Conservation (phyloP, 805 yeast genomes). For the Wilhelminamyces savonicus region DNA sequence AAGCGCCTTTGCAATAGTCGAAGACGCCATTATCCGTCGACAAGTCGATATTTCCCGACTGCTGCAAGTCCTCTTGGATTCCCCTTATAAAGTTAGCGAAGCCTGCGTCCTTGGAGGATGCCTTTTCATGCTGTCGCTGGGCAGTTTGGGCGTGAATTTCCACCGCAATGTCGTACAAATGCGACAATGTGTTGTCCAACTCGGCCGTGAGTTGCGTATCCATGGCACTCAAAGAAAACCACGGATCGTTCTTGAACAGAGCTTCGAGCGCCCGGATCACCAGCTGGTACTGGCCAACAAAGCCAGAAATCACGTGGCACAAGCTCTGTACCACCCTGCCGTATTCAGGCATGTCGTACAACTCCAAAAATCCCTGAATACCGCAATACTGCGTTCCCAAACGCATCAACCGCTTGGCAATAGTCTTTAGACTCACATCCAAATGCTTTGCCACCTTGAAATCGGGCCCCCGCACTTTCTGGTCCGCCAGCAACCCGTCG, state of each 20-base stretch:
- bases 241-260: conserved; percentile 41
- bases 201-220: conserved; percentile 32
- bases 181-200: conserved; percentile 32
- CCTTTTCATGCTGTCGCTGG: conserved; percentile 18
- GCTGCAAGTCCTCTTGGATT: conserved; percentile 33
- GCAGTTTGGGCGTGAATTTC: conserved; percentile 45
- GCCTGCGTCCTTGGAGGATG: conserved; percentile 15
- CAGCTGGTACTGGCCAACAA: conserved; percentile 18
- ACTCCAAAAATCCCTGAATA: conserved; percentile 53
- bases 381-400: conserved; percentile 61
- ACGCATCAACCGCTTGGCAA: conserved; percentile 53
- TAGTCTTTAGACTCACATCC: conserved; percentile 67
- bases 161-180: conserved; percentile 52
- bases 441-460: conserved; percentile 65
- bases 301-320: conserved; percentile 47
- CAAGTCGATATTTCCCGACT: conserved; percentile 43
- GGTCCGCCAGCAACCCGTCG: conserved; percentile 36
- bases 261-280: conserved; percentile 43
- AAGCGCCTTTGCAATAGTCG: conserved; percentile 70
- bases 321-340: conserved; percentile 76
- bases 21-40: conserved; percentile 45
- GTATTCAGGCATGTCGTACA: conserved; percentile 45
- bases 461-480: conserved; percentile 63
- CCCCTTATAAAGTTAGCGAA: conserved; percentile 28
- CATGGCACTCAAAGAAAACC: conserved; percentile 54